These are phyloP conservation scores for Coemansia sp. DNA, from an alignment of 192 early-diverging fungal species.

Conservation along the genomic window DNA sequence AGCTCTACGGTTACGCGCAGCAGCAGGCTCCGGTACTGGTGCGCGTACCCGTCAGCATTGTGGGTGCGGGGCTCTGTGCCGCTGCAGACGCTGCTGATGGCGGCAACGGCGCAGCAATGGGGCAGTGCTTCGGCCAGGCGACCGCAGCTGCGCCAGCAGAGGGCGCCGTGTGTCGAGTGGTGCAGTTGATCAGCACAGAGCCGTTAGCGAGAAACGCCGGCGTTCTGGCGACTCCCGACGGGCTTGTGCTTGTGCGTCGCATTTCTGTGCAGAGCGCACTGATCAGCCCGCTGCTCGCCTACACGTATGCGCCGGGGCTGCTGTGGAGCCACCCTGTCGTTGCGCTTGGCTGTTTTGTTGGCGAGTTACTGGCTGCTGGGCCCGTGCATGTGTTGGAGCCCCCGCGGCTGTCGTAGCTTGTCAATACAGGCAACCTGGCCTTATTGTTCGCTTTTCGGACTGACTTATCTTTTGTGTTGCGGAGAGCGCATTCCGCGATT, in stretches of 20 bases:
- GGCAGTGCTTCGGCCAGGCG: background rate
- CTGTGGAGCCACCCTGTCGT: slow-evolving; percentile 8
- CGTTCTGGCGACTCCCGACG: slow-evolving; percentile 2
- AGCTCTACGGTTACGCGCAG: background rate
- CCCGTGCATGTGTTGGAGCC: slow-evolving; percentile 3
- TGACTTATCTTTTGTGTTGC: too few species aligned
- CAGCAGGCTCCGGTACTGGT: background rate
- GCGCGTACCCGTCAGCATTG: slow-evolving; percentile 9
- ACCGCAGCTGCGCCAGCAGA: background rate
- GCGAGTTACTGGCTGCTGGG: background rate
- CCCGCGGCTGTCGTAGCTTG: background rate
- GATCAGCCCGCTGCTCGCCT: slow-evolving; percentile 10
- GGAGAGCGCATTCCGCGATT: too few species aligned
- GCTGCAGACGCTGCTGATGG: background rate
- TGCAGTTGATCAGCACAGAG: slow-evolving; percentile 24
- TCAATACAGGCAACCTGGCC: background rate
- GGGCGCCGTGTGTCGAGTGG: slow-evolving; percentile 7
- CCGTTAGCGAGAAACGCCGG: slow-evolving; percentile 11
- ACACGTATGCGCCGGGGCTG: background rate
- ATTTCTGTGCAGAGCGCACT: slow-evolving; percentile 4
- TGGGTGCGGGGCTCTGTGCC: background rate
- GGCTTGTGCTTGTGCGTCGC: slow-evolving; percentile 14
- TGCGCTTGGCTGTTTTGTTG: slow-evolving; percentile 16
- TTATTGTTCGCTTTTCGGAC: too few species aligned
- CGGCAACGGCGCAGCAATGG: background rate